phyloP scores from a whole-genome alignment of 2,329 filamentous ascomycete genomes.

The Herpomyces periplanetae region DNA sequence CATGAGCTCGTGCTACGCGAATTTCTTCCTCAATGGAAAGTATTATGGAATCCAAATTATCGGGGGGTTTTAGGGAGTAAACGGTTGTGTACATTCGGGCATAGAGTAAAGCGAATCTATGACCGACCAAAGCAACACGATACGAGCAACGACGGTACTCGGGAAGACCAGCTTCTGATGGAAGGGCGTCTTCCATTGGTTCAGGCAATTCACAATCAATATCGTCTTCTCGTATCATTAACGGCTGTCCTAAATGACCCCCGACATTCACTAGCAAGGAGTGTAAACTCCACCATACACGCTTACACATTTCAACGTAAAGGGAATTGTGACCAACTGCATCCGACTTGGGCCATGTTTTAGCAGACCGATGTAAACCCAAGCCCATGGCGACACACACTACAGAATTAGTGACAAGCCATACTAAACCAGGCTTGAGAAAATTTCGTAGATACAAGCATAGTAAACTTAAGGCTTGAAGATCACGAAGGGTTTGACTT shows the following conservation, averaged over 20 bases:
- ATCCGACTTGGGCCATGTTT: slow-evolving; percentile 9
- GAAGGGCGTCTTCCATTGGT: slow-evolving; percentile 24
- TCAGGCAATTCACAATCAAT: slow-evolving; percentile 41
- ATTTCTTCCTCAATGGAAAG: slow-evolving; percentile 23
- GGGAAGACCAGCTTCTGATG: slow-evolving; percentile 22
- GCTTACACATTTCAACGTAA: slow-evolving; percentile 39
- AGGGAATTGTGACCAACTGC: no score
- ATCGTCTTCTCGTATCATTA: slow-evolving; percentile 30
- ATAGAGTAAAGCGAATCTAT: slow-evolving; percentile 22
- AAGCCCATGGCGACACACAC: slow-evolving; percentile 30
- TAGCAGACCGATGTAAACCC: slow-evolving; percentile 27
- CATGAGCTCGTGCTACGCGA: slow-evolving; percentile 17
- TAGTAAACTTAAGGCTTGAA: slow-evolving; percentile 33
- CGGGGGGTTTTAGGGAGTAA: slow-evolving; percentile 24
- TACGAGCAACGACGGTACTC: slow-evolving; percentile 20
- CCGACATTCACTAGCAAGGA: slow-evolving; percentile 24
- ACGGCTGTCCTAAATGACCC: slow-evolving; percentile 34
- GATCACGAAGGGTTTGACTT: slow-evolving; percentile 19
- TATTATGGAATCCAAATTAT: slow-evolving; percentile 21
- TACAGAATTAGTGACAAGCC: slow-evolving; percentile 22
- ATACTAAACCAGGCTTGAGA: slow-evolving; percentile 34
- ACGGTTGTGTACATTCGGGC: slow-evolving; percentile 35
- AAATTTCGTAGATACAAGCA: slow-evolving; percentile 32
- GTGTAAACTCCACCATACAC: slow-evolving; percentile 33
- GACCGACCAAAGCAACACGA: slow-evolving; percentile 21